phyloP scores from a whole-genome alignment of 2,329 filamentous ascomycete species.

The Exophiala sideris region DNA sequence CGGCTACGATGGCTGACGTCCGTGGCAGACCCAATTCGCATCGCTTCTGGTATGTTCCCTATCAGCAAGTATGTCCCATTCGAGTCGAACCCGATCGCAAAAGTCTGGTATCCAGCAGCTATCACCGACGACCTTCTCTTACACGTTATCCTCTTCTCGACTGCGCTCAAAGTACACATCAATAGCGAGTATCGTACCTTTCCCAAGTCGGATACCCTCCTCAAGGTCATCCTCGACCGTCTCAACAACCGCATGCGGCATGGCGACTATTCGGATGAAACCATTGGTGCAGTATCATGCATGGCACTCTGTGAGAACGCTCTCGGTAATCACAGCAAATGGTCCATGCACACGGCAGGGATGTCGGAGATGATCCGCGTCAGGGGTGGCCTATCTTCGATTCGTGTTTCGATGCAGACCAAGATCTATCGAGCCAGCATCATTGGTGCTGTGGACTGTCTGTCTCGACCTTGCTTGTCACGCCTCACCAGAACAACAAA shows the following conservation, averaged over 20 bases:
- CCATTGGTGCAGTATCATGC: conserved; percentile 24
- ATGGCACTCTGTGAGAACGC: conserved; percentile 19
- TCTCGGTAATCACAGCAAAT: conserved; percentile 17
- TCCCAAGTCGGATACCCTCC: conserved; percentile 12
- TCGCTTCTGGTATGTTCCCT: conserved; percentile 16
- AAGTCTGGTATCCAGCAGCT: conserved; percentile 20
- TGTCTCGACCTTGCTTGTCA: conserved; percentile 15
- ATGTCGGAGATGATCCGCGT: conserved; percentile 23
- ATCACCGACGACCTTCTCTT: conserved; percentile 19
- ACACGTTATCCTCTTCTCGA: conserved; percentile 20
- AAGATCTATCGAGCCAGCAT: conserved; percentile 24
- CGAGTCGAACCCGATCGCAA: conserved; percentile 14
- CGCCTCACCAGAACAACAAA: conserved; percentile 3
- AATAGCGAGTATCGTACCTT: conserved; percentile 1
- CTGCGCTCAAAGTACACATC: conserved; percentile 14
- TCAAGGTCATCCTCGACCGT: conserved; percentile 21
- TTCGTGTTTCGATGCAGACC: conserved; percentile 12
- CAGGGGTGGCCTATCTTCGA: conserved; percentile 17
- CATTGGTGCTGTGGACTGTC: conserved; percentile 19
- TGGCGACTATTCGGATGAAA: conserved; percentile 17
- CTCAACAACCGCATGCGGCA: conserved; percentile 18
- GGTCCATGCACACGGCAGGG: conserved; percentile 19
- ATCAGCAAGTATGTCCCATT: conserved; percentile 11
- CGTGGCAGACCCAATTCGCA: conserved; percentile 13
- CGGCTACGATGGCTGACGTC: not conserved